A percentile compares a stretch with the other conserved stretches of the same genome.
Conservation (phyloP, 306 rosid species). For the Begonia fuchsioides region DNA sequence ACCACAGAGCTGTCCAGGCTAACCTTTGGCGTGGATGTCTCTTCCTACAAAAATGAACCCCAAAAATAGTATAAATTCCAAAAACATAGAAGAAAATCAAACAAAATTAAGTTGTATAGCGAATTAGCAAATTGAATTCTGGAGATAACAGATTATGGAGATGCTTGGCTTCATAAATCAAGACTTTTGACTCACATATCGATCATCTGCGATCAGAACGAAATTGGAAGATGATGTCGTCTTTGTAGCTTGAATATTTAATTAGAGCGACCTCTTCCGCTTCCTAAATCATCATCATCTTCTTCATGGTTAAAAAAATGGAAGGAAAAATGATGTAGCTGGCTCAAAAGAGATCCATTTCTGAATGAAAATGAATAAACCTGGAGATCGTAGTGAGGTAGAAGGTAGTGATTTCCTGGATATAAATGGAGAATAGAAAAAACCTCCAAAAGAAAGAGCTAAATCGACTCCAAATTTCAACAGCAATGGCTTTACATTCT, state of each 20-base stretch:
- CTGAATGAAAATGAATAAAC: constrained; percentile 13
- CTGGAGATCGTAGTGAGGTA: constrained; percentile 17
- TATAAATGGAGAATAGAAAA: constrained; percentile 39
- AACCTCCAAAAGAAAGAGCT: constrained; percentile 66
- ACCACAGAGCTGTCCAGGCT: constrained; percentile 17
- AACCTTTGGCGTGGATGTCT: constrained; percentile 24
- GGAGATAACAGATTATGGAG: too few relatives aligned
- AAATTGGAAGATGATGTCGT: constrained; percentile 19
- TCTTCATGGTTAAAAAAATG: constrained; percentile 10
- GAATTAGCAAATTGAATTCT: too few relatives aligned
- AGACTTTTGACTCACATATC: constrained; percentile 15
- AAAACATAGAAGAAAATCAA: too few relatives aligned
- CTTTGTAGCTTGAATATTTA: constrained; percentile 8
- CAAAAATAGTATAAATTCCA: too few relatives aligned
- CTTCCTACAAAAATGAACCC: constrained; percentile 27
- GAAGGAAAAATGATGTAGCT: too few relatives aligned
- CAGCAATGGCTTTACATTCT: constrained; percentile 38
- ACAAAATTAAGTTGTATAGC: too few relatives aligned
- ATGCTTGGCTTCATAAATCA: too few relatives aligned
- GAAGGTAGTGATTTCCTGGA: constrained; percentile 18
- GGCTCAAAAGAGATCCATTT: too few relatives aligned
- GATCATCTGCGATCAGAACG: constrained; percentile 20
- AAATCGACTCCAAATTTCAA: constrained; percentile 58
- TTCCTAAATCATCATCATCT: constrained; percentile 18
- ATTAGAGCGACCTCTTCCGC: constrained; percentile 14